Conservation (phyloP, 805 yeast genomes). For the Saccharomycopsis sp. region DNA sequence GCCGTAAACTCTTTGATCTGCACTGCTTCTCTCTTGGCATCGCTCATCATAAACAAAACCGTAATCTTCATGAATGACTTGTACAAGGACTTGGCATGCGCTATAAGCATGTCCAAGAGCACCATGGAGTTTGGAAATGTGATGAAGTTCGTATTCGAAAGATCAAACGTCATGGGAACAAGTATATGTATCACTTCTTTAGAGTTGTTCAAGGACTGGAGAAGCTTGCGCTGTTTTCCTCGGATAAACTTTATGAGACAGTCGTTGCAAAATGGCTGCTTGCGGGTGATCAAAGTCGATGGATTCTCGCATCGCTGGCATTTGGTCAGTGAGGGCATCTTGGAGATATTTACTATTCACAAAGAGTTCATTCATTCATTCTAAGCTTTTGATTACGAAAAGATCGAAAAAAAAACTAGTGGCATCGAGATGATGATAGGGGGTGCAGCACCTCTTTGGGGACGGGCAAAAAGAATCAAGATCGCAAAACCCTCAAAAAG, state of each 20-base stretch:
- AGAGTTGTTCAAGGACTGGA: conserved; percentile 34
- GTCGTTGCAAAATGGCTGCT: conserved; percentile 32
- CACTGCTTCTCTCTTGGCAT: neutral
- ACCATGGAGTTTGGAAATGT: conserved; percentile 28
- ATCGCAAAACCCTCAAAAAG: too few species aligned
- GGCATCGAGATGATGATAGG: too few species aligned
- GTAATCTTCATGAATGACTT: conserved; percentile 11
- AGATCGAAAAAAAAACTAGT: too few species aligned
- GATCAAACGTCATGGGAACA: conserved; percentile 33
- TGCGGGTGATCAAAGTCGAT: conserved; percentile 30
- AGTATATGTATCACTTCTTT: conserved; percentile 30
- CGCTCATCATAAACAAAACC: conserved; percentile 9
- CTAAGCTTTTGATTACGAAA: too few species aligned
- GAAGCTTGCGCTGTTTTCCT: conserved; percentile 38
- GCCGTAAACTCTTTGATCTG: conserved; percentile 3
- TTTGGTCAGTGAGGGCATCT: too few species aligned
- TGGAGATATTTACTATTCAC: too few species aligned
- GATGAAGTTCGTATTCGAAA: conserved; percentile 10
- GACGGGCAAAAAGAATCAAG: too few species aligned
- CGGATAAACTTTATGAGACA: conserved; percentile 36
- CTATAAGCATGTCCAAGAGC: conserved; percentile 32
- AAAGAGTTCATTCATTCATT: too few species aligned
- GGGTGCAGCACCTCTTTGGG: too few species aligned
- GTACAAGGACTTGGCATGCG: conserved; percentile 31
- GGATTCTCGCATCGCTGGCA: conserved; percentile 30